Base-by-base conservation (phyloP, 345 rosid genomes). In the Eucalyptus sp. region DNA sequence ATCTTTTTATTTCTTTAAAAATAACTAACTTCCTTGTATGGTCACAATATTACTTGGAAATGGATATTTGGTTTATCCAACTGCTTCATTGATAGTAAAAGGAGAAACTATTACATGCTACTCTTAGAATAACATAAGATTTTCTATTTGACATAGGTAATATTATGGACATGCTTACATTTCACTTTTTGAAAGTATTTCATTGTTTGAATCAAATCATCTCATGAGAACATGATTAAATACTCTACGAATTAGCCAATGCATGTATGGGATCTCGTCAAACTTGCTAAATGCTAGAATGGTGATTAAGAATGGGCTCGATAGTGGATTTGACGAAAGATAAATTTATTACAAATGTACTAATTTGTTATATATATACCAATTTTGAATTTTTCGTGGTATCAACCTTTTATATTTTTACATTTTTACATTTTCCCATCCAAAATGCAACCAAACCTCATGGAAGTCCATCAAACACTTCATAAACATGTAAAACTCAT, bases 361-460 rank as follows among this genome's bases (percentile, higher is more conserved):
- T 16, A 16, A 8, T 66, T 17, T 52, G 2, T 52, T 52, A 18
- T 18, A 18, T 52, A 0, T 52, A 52, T 52, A 52, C 1, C 0
- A 18, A 52, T 52, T 18, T 52, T 52, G 58, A 52, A 52, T 52
- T 52, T 52, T 18, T 52, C 56, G 0, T 0, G 0, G 0, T 52
- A 18, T 52, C 0, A 52, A 1, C 58, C 58, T 1, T 68, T 16
- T 64, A 13, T 18, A 29, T 29, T 13, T 13, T 64, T 0, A 33
- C 13, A 33, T 71, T 16, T 71, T 37, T 37, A 37, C 41, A 37
- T 37, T 37, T 71, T 71, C 13, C 13, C 46, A 10, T 37, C 48
- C 27, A 71, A 71, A 37, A 37, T 71, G 27, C 4, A 18, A 11
- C 7, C 83, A 18, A 71, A 37, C 27, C 27, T 71, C 27, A 0